Conservation (phyloP, 2,329 filamentous ascomycete species). For the Pleomassaria siparia region DNA sequence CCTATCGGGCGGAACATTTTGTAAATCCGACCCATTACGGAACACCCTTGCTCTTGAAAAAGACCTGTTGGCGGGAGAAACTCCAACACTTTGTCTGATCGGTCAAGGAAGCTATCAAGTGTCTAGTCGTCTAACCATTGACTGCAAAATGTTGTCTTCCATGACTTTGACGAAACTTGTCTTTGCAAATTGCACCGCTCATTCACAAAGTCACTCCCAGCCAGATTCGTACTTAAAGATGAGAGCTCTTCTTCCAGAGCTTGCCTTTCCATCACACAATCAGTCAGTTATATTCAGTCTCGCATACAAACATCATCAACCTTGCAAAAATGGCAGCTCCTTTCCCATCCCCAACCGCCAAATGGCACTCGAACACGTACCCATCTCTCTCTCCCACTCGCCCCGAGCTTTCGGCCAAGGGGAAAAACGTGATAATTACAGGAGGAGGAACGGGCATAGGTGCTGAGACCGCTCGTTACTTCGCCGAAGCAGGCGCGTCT, state of each 20-base stretch:
- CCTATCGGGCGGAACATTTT: slow-evolving; percentile 31
- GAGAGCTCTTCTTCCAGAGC: neutral
- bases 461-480: slow-evolving; percentile 45
- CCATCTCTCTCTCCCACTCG: slow-evolving; percentile 33
- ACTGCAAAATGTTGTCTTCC: neutral
- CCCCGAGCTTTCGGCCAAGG: slow-evolving; percentile 25
- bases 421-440: slow-evolving; percentile 38
- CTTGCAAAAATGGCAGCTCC: slow-evolving; percentile 36
- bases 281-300: slow-evolving; percentile 6
- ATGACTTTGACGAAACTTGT: neutral
- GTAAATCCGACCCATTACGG: slow-evolving; percentile 12
- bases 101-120: neutral
- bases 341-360: slow-evolving; percentile 30
- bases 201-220: neutral
- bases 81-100: too few relatives aligned
- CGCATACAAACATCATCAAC: slow-evolving; percentile 10
- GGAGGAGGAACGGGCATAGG: slow-evolving; percentile 44
- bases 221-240: slow-evolving; percentile 17
- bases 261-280: slow-evolving; percentile 4
- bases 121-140: neutral
- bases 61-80: neutral
- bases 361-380: slow-evolving; percentile 21
- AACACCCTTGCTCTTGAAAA: neutral
- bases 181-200: slow-evolving; percentile 22
- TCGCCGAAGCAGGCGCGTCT: slow-evolving; percentile 49